Evolutionary conservation across 495 filamentous ascomycete species (phyloP).

Genomic region (Penicillium salamii): DNA sequence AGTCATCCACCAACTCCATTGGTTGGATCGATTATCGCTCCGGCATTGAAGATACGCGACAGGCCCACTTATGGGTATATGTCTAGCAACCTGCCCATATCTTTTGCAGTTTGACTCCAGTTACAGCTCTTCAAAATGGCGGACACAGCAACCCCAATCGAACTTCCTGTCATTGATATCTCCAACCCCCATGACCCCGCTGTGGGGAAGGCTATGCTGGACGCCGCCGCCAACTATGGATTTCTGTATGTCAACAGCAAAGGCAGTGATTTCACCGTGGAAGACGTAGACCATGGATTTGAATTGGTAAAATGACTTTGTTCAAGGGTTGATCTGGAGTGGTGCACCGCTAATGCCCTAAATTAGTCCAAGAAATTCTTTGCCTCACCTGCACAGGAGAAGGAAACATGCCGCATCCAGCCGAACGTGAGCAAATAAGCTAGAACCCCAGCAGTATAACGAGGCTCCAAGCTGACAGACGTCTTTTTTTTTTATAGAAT

Average conservation of each 20-base stretch:
- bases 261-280: constrained; percentile 60
- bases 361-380: constrained; percentile 84
- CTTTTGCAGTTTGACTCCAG: background rate
- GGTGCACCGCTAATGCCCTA: too few relatives aligned
- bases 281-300: constrained; percentile 72
- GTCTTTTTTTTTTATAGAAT: constrained; percentile 49
- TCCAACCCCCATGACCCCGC: constrained; percentile 49
- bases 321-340: background rate
- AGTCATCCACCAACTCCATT: background rate
- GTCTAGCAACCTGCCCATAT: background rate
- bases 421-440: constrained; percentile 49
- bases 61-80: constrained; percentile 14
- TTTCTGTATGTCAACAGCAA: constrained; percentile 84
- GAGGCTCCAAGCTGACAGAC: constrained; percentile 1
- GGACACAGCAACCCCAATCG: constrained; percentile 37
- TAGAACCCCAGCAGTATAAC: background rate
- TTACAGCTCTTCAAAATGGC: constrained; percentile 46
- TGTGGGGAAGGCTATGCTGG: constrained; percentile 69
- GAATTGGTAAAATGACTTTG: constrained; percentile 53
- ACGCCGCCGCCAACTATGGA: constrained; percentile 76
- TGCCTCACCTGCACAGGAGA: constrained; percentile 64
- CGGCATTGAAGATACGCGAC: constrained; percentile 18
- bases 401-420: constrained; percentile 68
- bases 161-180: constrained; percentile 82
- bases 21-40: background rate